Base-by-base conservation (phyloP, 495 filamentous ascomycete genomes). In the Platismatia glauca region DNA sequence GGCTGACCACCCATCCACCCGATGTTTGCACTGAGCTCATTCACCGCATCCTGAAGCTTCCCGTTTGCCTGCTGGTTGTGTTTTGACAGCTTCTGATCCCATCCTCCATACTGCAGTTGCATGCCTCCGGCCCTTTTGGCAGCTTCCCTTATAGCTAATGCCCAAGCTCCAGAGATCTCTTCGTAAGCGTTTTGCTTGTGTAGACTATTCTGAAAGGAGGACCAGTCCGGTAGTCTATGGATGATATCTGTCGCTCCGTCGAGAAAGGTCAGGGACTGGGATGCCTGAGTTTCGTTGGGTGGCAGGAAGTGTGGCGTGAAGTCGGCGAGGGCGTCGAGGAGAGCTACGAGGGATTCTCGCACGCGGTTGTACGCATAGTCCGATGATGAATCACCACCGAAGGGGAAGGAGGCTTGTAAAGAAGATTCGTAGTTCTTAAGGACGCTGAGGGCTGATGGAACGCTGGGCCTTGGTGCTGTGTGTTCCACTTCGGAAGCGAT, bases 311-410 rank as follows among this genome's bases (percentile, higher is more conserved):
- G 91, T 13, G 91, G 91, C 5, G 90, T 96, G 71, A 92, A 98
- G 68, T 98, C 94, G 69, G 85, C 85, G 59, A 98, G 79, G 53
- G 94, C 90, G 63, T 97, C 91, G 58, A 96, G 81, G 39, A 98
- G 84, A 29, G 88, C 85, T 34, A 82, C 76, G 4, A 98, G 81
- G 44, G 87, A 83, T 66, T 91, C 88, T 57, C 86, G 87, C 35
- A 97, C 91, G 70, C 94, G 86, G 73, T 96, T 95, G 71, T 95
- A 97, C 29, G 90, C 85, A 75, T 98, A 98, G 66, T 97, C 95
- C 31, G 90, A 93, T 61, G 83, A 86, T 41, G 84, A 80, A 55
- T 89, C 86, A 67, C 85, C 84, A 67, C 94, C 94, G 70, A 92
- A 86, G 12, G 94, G 94, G 61, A 96, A 89, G 0, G 95, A 87